Conservation (phyloP, 2,329 filamentous ascomycete genomes). For the Fragosphaeria purpurea region DNA sequence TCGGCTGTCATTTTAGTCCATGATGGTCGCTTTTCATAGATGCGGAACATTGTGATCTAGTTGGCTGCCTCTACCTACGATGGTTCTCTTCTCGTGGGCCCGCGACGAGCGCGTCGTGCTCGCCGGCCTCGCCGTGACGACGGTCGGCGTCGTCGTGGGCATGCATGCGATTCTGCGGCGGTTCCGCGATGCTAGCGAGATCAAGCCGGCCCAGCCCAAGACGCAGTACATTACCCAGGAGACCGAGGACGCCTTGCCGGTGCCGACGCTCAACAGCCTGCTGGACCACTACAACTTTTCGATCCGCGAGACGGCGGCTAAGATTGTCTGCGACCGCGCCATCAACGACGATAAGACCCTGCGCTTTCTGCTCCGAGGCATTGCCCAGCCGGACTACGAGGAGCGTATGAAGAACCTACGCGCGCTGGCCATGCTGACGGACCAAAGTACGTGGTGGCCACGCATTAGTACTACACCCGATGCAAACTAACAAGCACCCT, state of each 20-base stretch:
- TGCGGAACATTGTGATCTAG: too few species aligned
- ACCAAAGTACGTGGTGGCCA: slow-evolving; percentile 27
- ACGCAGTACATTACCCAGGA: slow-evolving; percentile 66
- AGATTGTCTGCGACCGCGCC: slow-evolving; percentile 45
- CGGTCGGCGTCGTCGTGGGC: slow-evolving; percentile 46
- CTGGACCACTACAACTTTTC: slow-evolving; percentile 62
- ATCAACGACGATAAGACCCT: slow-evolving; percentile 48
- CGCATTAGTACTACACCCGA: too few species aligned
- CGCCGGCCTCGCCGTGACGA: slow-evolving; percentile 46
- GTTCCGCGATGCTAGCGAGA: slow-evolving; percentile 54
- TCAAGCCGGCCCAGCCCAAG: slow-evolving; percentile 54
- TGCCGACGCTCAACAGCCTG: slow-evolving; percentile 57
- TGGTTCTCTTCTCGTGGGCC: slow-evolving; percentile 30
- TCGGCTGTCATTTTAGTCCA: too few species aligned
- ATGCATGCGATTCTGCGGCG: slow-evolving; percentile 49
- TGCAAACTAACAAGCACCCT: slow-evolving; percentile 9
- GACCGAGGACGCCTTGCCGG: slow-evolving; percentile 60
- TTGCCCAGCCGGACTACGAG: slow-evolving; percentile 49
- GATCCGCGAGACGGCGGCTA: slow-evolving; percentile 58
- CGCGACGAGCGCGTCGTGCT: slow-evolving; percentile 43
- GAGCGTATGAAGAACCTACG: slow-evolving; percentile 47
- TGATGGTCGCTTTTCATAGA: too few species aligned
- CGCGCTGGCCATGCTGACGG: slow-evolving; percentile 46
- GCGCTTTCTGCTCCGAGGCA: slow-evolving; percentile 43
- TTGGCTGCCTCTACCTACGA: slow-evolving; percentile 17